Evolutionary conservation across 306 rosid genomes (phyloP), one percentile per base, ranked within the genome.

Genomic region (Cucurbita pepo): DNA sequence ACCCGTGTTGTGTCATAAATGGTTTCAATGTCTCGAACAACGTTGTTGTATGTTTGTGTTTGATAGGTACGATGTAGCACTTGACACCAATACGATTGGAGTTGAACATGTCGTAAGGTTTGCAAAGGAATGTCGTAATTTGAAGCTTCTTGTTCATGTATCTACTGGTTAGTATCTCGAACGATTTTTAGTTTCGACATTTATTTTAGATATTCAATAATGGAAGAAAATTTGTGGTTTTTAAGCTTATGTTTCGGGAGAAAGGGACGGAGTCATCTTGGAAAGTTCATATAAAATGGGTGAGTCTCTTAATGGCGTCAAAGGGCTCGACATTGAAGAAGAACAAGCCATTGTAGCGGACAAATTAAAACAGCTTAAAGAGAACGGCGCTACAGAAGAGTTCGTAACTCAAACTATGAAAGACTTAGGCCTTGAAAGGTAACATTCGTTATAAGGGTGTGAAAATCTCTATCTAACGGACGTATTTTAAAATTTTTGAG

Each of bases 201-300:
- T 53, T 53, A n/a, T 4, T n/a, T 14, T 34, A 3, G 34, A 62
- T 16, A 38, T 3, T 8, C 40, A 62, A 61, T 34, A 59, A 30
- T 59, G 16, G 45, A 10, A 38, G 22, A 2, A 40, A 8, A 18
- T 44, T 18, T 21, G 6, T 19, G 5, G 15, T 19, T 14, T 5
- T 71, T 37, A 72, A 93, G 98, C 97, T 47, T 93, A 88, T 75
- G 92, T 93, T 1, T 85, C 80, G 37, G 96, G 98, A 1, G 98
- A 93, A 77, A 85, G 54, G 75, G 86, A 45, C 12, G 97, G 97
- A 13, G 80, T 93, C 0, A 82, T 93, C 21, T 71, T 76, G 3
- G 98, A 90, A 73, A 81, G 41, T 7, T 87, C 94, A 1, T 84
- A 58, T 75, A 52, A 51, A 41, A 75, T 85, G 76, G 94, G 97